Base-by-base conservation (phyloP, 192 early-diverging fungal species). In the Mycoemilia scoparia region DNA sequence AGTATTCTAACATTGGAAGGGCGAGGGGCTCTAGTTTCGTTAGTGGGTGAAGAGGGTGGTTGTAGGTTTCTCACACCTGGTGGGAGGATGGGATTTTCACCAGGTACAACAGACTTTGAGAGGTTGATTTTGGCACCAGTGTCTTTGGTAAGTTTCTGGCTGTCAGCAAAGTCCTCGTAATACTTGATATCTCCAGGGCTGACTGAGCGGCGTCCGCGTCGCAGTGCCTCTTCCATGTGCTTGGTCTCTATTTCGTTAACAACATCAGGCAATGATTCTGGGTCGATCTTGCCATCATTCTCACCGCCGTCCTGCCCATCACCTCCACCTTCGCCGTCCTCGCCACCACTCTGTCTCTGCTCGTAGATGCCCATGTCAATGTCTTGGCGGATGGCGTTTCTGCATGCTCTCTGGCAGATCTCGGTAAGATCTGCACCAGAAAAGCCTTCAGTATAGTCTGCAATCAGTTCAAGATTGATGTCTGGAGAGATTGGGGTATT, bases 121-220 rank as follows among this genome's bases (percentile, higher is more conserved):
- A n/a, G n/a, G n/a, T n/a, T n/a, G n/a, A n/a, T n/a, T n/a, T n/a
- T n/a, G n/a, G n/a, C n/a, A n/a, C n/a, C n/a, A n/a, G n/a, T n/a
- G n/a, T n/a, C n/a, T n/a, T n/a, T n/a, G n/a, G n/a, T n/a, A n/a
- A n/a, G n/a, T n/a, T n/a, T n/a, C n/a, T n/a, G n/a, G n/a, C n/a
- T n/a, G n/a, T n/a, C n/a, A n/a, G 93, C 81, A 77, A 97, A 97
- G 82, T 91, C 88, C 69, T 97, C 90, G 63, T 97, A 97, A 63
- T 80, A 85, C 51, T 87, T 87, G 42, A 96, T 90, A 45, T 97
- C 93, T 43, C 76, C 84, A 52, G 92, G 87, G 36, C 74, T 78
- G 6, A 97, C 93, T 8, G 83, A 87, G 38, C 93, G 79, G 35
- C 93, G 81, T 16, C 90, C 93, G 64, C 68, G 93, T 66, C 72